A percentile compares a stretch with the other conserved stretches of the same genome.
phyloP scores from a whole-genome alignment of 805 yeast species.

The Schizosaccharomyces osmophilus region DNA sequence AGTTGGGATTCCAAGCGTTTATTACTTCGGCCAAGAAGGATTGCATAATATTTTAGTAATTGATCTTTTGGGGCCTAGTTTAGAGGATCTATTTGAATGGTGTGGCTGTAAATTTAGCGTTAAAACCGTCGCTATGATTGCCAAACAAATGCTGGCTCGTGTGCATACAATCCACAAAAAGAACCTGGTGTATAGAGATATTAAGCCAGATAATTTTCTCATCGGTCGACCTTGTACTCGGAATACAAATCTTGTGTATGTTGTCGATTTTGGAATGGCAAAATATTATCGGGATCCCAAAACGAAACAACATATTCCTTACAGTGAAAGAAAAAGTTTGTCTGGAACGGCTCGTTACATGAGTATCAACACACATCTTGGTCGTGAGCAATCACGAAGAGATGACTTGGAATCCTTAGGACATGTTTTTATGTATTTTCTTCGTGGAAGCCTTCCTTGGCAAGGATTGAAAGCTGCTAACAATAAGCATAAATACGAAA shows the following conservation, averaged over 20 bases:
- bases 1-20: conserved; percentile 82
- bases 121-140: conserved; percentile 79
- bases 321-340: conserved; percentile 80
- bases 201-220: conserved; percentile 89
- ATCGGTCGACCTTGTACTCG: conserved; percentile 73
- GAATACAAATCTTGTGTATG: conserved; percentile 62
- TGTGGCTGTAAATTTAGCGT: conserved; percentile 74
- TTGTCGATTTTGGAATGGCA: conserved; percentile 97
- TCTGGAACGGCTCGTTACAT: conserved; percentile 97
- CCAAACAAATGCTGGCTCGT: conserved; percentile 77
- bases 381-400: conserved; percentile 87
- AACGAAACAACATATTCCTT: conserved; percentile 86
- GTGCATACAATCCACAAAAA: conserved; percentile 73
- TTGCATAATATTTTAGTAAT: conserved; percentile 84
- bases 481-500: conserved; percentile 90
- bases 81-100: conserved; percentile 95
- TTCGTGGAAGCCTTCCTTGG: conserved; percentile 92
- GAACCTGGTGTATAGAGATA: conserved; percentile 82
- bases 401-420: conserved; percentile 93
- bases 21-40: conserved; percentile 95
- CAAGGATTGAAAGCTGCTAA: conserved; percentile 97
- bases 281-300: conserved; percentile 92
- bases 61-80: conserved; percentile 81
- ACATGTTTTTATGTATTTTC: conserved; percentile 83
- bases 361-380: conserved; percentile 92